These are phyloP conservation scores for Chytriomyces hyalinus DNA, from an alignment of 192 early-diverging fungal genomes.

Conservation along the genomic window DNA sequence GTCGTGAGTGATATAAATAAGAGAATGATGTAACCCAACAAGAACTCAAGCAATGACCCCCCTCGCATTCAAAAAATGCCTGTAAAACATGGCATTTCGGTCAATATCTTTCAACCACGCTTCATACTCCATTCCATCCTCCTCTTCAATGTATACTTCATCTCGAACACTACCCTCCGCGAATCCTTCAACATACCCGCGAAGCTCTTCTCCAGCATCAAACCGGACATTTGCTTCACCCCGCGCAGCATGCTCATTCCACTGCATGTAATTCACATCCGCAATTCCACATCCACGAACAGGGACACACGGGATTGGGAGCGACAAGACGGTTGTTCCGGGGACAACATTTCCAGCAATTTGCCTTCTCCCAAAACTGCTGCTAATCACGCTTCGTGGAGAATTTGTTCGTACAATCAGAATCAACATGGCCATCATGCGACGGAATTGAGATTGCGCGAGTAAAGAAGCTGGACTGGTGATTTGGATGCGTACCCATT, in stretches of 20 bases:
- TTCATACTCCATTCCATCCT: constrained; percentile 41
- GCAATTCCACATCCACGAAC: neutral
- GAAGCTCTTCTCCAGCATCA: neutral
- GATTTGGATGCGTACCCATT: constrained; percentile 45
- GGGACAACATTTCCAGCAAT: constrained; percentile 34
- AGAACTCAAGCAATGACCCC: constrained; percentile 36
- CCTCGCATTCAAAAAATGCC: constrained; percentile 50
- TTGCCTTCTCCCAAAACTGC: constrained; percentile 33
- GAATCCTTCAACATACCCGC: constrained; percentile 23
- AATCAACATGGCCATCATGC: constrained; percentile 42
- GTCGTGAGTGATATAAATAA: too few species aligned
- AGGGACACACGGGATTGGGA: neutral
- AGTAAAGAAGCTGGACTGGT: constrained; percentile 8
- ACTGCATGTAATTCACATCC: neutral
- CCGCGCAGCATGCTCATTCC: neutral
- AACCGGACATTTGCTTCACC: neutral
- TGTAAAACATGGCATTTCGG: constrained; percentile 51
- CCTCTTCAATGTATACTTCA: constrained; percentile 37
- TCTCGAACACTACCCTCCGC: constrained; percentile 27
- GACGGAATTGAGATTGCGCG: constrained; percentile 39
- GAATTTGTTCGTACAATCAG: constrained; percentile 43
- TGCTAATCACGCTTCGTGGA: constrained; percentile 34
- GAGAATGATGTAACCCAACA: neutral
- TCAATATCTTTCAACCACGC: constrained; percentile 51
- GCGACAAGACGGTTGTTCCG: neutral